phyloP scores from a whole-genome alignment of 2,329 filamentous ascomycete genomes.

The Fusarium sarcochroum region DNA sequence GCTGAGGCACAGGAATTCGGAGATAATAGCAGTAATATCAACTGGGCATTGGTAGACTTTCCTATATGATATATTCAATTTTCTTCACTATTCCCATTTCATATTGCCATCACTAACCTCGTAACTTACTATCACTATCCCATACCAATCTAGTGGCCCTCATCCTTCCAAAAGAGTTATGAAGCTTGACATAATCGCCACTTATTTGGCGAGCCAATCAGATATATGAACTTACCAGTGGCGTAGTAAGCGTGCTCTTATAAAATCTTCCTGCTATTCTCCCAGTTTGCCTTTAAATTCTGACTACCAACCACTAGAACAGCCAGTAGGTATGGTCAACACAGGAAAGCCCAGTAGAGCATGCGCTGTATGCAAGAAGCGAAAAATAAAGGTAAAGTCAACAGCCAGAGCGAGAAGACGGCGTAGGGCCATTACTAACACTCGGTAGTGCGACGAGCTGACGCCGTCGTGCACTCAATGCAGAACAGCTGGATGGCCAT shows the following conservation, averaged over 20 bases:
- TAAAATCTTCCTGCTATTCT: too few species aligned
- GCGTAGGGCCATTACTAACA: neutral
- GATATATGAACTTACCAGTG: too few species aligned
- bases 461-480: slow-evolving; percentile 38
- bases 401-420: neutral
- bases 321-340: slow-evolving; percentile 25
- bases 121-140: too few species aligned
- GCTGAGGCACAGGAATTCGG: slow-evolving; percentile 16
- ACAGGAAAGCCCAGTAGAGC: slow-evolving; percentile 39
- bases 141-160: too few species aligned
- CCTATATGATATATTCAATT: neutral
- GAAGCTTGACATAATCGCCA: too few species aligned
- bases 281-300: too few species aligned
- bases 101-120: too few species aligned
- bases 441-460: slow-evolving; percentile 30
- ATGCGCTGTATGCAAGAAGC: slow-evolving; percentile 38
- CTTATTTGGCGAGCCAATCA: too few species aligned
- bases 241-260: too few species aligned
- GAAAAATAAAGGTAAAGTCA: slow-evolving; percentile 38
- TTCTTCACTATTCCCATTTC: too few species aligned
- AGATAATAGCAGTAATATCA: slow-evolving; percentile 15
- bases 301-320: too few species aligned
- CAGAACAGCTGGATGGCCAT: slow-evolving; percentile 32
- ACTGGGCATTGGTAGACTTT: slow-evolving; percentile 26
- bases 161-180: too few species aligned